Percentiles rank a stretch among this genome's conserved stretches.
Conservation (phyloP, 1,284 basidiomycete species). For the Boletus nobilissimus region DNA sequence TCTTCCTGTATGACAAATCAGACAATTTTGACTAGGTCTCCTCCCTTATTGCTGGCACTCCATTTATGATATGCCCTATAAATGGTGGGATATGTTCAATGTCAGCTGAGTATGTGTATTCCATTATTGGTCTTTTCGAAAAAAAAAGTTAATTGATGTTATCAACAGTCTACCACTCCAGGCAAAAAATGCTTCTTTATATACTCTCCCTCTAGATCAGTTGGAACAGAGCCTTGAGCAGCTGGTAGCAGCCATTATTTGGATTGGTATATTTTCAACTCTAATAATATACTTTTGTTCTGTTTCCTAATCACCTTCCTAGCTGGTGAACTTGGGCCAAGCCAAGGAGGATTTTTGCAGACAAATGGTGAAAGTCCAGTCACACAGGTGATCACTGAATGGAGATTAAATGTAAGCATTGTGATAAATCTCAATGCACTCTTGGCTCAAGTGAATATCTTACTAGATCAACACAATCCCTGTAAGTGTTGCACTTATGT, state of each 20-base stretch:
- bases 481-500: background rate
- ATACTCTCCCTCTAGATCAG: background rate
- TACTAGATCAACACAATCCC: background rate
- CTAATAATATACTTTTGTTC: background rate
- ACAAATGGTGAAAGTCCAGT: background rate
- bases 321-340: background rate
- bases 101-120: background rate
- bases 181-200: background rate
- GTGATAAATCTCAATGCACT: background rate
- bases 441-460: background rate
- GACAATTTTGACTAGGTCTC: background rate
- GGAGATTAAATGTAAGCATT: slow-evolving; percentile 13
- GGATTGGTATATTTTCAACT: background rate
- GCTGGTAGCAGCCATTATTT: background rate
- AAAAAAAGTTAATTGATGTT: background rate
- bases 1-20: too few species aligned
- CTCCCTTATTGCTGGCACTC: background rate
- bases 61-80: background rate
- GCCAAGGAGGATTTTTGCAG: background rate
- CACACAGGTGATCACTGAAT: background rate
- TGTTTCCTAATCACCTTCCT: background rate
- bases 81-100: background rate
- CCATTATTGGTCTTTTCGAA: too few species aligned
- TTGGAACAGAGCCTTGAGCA: background rate
- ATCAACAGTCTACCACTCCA: background rate